A percentile compares a stretch with the other conserved stretches of the same genome.
Conservation (phyloP, 768 basidiomycete species). For the Pleurotus citrinopileatus region DNA sequence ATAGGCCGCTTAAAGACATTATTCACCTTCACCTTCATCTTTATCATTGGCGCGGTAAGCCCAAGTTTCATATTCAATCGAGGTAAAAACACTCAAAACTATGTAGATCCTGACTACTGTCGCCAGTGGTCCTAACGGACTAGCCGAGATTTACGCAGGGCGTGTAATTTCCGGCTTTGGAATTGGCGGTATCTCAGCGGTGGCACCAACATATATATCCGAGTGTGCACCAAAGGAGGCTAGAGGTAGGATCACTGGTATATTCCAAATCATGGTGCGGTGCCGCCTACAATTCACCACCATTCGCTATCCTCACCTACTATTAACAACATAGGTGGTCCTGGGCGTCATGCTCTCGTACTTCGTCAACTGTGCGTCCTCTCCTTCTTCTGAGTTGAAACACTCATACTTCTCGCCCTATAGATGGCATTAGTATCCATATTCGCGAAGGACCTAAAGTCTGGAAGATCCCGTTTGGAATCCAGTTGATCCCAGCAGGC, state of each 20-base stretch:
- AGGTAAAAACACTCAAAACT: background rate
- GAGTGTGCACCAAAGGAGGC: constrained; percentile 88
- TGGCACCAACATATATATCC: constrained; percentile 82
- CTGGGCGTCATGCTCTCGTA: constrained; percentile 84
- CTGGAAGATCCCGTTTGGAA: constrained; percentile 73
- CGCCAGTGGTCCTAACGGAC: constrained; percentile 49
- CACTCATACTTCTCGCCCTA: background rate
- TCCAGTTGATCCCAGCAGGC: constrained; percentile 74
- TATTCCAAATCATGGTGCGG: constrained; percentile 67
- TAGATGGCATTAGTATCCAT: constrained; percentile 59
- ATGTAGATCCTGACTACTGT: constrained; percentile 72
- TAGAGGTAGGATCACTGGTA: constrained; percentile 79
- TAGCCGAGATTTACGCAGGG: constrained; percentile 75
- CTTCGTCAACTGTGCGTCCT: constrained; percentile 67
- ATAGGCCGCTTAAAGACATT: constrained; percentile 69
- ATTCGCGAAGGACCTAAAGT: constrained; percentile 42
- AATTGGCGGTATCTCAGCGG: constrained; percentile 79
- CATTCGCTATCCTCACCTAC: no score
- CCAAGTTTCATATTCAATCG: background rate
- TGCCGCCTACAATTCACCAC: background rate
- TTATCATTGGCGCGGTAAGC: constrained; percentile 68
- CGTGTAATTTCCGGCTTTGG: constrained; percentile 80
- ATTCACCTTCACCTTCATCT: constrained; percentile 58
- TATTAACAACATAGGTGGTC: constrained; percentile 55
- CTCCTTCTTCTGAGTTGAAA: constrained; percentile 8